These are phyloP conservation scores for Yamadazyma nakazawae DNA, from an alignment of 805 yeast species.

Conservation along the genomic window DNA sequence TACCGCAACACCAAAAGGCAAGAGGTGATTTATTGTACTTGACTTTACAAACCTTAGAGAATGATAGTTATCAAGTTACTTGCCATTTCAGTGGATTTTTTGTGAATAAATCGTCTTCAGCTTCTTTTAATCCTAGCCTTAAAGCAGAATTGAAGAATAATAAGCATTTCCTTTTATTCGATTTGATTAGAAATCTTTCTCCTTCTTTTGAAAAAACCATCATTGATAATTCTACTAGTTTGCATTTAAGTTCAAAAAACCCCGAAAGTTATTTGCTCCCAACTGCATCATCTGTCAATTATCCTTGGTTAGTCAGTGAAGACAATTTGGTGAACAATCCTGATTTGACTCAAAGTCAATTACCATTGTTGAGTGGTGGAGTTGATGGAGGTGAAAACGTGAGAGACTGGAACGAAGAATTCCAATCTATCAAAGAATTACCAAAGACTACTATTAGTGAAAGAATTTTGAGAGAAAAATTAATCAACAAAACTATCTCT, in stretches of 20 bases:
- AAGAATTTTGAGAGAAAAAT: slow-evolving; percentile 70
- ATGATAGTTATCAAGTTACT: slow-evolving; percentile 74
- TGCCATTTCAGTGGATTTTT: slow-evolving; percentile 77
- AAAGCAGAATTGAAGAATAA: slow-evolving; percentile 30
- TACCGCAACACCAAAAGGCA: slow-evolving; percentile 55
- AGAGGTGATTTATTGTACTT: slow-evolving; percentile 82
- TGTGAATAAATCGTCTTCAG: slow-evolving; percentile 64
- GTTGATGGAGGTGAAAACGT: slow-evolving; percentile 54
- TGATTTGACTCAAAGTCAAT: slow-evolving; percentile 62
- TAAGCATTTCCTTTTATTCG: slow-evolving; percentile 52
- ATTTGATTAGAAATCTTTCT: slow-evolving; percentile 62
- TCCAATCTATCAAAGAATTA: slow-evolving; percentile 76
- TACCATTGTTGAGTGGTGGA: slow-evolving; percentile 50
- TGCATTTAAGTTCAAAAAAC: slow-evolving; percentile 37
- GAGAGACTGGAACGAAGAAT: slow-evolving; percentile 90
- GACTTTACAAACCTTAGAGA: slow-evolving; percentile 73
- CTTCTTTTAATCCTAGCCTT: slow-evolving; percentile 66
- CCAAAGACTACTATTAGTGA: slow-evolving; percentile 58
- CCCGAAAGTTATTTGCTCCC: slow-evolving; percentile 63
- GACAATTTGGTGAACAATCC: slow-evolving; percentile 29
- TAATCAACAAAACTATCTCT: slow-evolving; percentile 64
- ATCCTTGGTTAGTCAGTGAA: slow-evolving; percentile 73
- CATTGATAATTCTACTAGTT: slow-evolving; percentile 45
- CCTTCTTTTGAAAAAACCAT: slow-evolving; percentile 57
- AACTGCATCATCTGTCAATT: slow-evolving; percentile 53